Conservation (phyloP, 2,329 filamentous ascomycete genomes). For the Fusarium sp. region DNA sequence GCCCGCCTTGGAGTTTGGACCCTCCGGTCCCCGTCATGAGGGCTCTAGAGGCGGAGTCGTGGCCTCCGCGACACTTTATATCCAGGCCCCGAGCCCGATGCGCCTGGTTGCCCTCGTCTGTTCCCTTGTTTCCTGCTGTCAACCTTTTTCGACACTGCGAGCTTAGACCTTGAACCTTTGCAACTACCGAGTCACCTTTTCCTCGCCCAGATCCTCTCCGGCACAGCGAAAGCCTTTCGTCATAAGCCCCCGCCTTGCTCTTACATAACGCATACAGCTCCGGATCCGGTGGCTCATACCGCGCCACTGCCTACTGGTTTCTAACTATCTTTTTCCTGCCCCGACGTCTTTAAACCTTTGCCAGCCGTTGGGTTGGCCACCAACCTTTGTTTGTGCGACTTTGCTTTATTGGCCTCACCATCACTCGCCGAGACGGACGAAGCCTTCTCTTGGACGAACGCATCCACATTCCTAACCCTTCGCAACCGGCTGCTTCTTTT, state of each 20-base stretch:
- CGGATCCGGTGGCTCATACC: slow-evolving; percentile 42
- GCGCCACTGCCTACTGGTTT: slow-evolving; percentile 34
- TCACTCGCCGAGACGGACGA: slow-evolving; percentile 14
- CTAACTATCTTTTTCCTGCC: slow-evolving; percentile 27
- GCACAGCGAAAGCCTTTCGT: slow-evolving; percentile 35
- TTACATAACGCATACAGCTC: slow-evolving; percentile 28
- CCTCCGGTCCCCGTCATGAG: slow-evolving; percentile 43
- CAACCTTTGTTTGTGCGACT: slow-evolving; percentile 4
- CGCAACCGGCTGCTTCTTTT: slow-evolving; percentile 12
- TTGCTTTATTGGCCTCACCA: slow-evolving; percentile 8
- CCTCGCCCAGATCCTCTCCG: slow-evolving; percentile 18
- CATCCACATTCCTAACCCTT: slow-evolving; percentile 29
- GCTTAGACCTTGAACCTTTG: slow-evolving; percentile 12
- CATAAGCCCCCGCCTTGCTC: slow-evolving; percentile 32
- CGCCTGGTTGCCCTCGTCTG: slow-evolving; percentile 28
- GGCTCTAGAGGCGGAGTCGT: slow-evolving; percentile 4
- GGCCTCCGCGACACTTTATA: slow-evolving; percentile 35
- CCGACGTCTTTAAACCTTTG: slow-evolving; percentile 22
- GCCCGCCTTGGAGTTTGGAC: slow-evolving; percentile 43
- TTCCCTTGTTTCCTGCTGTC: slow-evolving; percentile 28
- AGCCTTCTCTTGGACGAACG: slow-evolving; percentile 14
- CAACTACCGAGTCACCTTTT: slow-evolving; percentile 8
- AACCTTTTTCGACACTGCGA: slow-evolving; percentile 23
- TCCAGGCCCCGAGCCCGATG: slow-evolving; percentile 40
- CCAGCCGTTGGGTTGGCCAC: slow-evolving; percentile 42